A percentile compares a stretch with the other conserved stretches of the same genome.
phyloP scores from a whole-genome alignment of 257 asterid genomes.

The Solanum paucissectum region DNA sequence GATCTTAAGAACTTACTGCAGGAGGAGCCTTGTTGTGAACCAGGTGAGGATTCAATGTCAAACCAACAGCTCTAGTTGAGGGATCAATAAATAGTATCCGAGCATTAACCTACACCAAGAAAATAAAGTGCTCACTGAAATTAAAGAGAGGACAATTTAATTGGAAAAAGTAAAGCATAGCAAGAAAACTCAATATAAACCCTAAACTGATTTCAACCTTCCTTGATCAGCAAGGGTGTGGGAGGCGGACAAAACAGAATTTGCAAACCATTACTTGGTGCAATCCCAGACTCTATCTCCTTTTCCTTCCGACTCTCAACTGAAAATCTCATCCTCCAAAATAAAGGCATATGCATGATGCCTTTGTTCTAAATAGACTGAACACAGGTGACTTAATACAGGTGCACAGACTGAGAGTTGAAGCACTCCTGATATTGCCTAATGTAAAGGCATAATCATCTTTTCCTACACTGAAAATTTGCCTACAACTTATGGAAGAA shows the following conservation, averaged over 20 bases:
- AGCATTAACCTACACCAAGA: conserved; percentile 59
- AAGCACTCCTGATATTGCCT: not conserved
- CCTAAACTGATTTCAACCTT: not conserved
- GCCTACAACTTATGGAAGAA: not conserved
- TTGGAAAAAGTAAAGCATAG: not conserved
- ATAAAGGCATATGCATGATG: not conserved
- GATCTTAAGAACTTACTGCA: conserved; percentile 45
- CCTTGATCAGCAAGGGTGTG: not conserved
- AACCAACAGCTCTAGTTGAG: conserved; percentile 87
- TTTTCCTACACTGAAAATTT: not conserved
- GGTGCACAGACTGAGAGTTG: not conserved
- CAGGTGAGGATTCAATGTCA: conserved; percentile 77
- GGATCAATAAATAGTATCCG: conserved; percentile 96
- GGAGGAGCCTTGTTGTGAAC: conserved; percentile 72
- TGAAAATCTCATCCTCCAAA: not conserved
- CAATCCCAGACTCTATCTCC: not conserved
- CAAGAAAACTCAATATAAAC: not conserved
- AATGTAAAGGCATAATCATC: not conserved
- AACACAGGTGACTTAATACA: not conserved
- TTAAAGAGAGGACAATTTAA: not conserved
- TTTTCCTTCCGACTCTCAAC: not conserved
- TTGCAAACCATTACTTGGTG: not conserved
- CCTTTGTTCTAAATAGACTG: not conserved
- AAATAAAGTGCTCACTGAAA: not conserved
- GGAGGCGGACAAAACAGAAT: not conserved